phyloP scores from a whole-genome alignment of 768 basidiomycete genomes.

The Tulasnella sp. region DNA sequence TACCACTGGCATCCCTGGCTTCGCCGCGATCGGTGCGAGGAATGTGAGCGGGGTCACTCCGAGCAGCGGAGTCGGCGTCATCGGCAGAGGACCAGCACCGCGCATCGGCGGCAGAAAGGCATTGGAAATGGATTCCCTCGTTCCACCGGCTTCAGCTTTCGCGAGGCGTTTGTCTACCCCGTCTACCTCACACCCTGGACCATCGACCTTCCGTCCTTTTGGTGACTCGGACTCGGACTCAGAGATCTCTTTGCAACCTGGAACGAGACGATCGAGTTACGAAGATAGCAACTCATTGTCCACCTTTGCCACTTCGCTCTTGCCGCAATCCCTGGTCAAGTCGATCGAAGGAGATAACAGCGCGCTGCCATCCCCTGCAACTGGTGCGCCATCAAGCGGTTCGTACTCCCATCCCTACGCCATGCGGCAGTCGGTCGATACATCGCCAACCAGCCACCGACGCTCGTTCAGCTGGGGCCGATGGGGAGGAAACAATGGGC shows the following conservation, averaged over 20 bases:
- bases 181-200: not conserved
- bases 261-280: conserved; percentile 20
- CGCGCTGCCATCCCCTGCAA: not conserved
- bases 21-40: not conserved
- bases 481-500: conserved; percentile 20
- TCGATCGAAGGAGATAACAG: conserved; percentile 38
- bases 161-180: not conserved
- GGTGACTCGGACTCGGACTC: conserved; percentile 34
- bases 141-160: not conserved
- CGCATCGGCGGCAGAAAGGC: not conserved
- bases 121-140: not conserved
- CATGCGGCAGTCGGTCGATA: not conserved
- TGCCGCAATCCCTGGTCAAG: conserved; percentile 50
- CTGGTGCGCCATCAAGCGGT: not conserved
- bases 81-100: not conserved
- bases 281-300: conserved; percentile 31
- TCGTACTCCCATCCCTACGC: not conserved
- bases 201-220: conserved; percentile 47
- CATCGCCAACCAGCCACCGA: conserved; percentile 18
- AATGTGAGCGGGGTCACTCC: not conserved
- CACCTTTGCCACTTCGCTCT: conserved; percentile 43
- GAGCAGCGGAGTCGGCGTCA: not conserved
- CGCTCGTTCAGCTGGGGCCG: conserved; percentile 22
- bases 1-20: conserved; percentile 4
- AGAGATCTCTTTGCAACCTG: not conserved